phyloP scores from a whole-genome alignment of 768 basidiomycete genomes.

The Amanita inopinata region DNA sequence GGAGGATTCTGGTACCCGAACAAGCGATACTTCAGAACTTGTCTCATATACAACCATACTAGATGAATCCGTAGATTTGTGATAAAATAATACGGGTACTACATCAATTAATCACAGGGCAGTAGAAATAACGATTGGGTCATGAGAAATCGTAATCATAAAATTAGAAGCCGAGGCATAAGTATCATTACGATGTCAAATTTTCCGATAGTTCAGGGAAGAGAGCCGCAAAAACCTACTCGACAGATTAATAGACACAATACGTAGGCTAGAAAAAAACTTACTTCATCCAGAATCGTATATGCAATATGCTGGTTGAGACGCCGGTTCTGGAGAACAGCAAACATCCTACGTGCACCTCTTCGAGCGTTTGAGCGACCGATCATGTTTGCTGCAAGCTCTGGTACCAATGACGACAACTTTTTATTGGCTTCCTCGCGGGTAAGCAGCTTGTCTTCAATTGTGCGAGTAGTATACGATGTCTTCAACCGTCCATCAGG shows the following conservation, averaged over 20 bases:
- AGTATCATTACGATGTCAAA: neutral
- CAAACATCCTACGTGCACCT: slow-evolving; percentile 87
- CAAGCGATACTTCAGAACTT: neutral
- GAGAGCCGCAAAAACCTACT: slow-evolving; percentile 46
- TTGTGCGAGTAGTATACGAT: slow-evolving; percentile 52
- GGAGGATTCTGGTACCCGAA: neutral
- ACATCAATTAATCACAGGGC: neutral
- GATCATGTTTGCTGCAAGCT: slow-evolving; percentile 95
- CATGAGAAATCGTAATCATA: neutral
- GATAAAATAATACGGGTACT: slow-evolving; percentile 2
- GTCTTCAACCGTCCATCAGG: slow-evolving; percentile 70
- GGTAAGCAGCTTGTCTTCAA: slow-evolving; percentile 72
- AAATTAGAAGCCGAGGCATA: neutral
- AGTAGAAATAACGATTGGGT: neutral
- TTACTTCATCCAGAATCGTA: slow-evolving; percentile 83
- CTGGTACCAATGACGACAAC: slow-evolving; percentile 85
- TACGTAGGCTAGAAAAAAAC: neutral
- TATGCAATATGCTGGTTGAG: slow-evolving; percentile 90
- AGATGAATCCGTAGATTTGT: neutral
- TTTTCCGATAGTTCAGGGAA: slow-evolving; percentile 39
- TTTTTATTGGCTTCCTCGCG: slow-evolving; percentile 85
- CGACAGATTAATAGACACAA: neutral
- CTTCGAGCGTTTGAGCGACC: slow-evolving; percentile 92
- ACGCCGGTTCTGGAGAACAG: slow-evolving; percentile 89
- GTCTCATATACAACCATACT: neutral